Conservation (phyloP, 805 yeast genomes). For the Kodamaea fukazawae region DNA sequence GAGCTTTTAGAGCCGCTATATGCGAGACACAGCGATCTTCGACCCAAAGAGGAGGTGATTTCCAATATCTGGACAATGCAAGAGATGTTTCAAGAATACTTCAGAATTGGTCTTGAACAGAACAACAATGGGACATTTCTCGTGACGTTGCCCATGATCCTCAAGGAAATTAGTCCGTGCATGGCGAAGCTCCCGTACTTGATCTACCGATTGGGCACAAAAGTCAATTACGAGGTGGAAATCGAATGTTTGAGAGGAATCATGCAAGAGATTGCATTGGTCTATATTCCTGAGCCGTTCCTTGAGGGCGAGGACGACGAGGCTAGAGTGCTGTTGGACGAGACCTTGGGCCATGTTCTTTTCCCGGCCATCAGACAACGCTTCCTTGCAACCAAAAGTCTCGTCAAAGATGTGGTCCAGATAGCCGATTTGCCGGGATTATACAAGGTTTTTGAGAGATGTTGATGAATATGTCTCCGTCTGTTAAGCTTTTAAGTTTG, state of each 20-base stretch:
- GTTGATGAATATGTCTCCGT: too few relatives aligned
- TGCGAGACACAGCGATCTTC: slow-evolving; percentile 13
- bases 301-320: slow-evolving; percentile 1
- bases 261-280: slow-evolving; percentile 62
- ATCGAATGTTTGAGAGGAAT: slow-evolving; percentile 64
- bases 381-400: slow-evolving; percentile 58
- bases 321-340: slow-evolving; percentile 21
- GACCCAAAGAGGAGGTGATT: slow-evolving; percentile 16
- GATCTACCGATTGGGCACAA: slow-evolving; percentile 54
- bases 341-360: slow-evolving; percentile 51
- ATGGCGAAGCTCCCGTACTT: slow-evolving; percentile 64
- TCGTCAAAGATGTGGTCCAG: slow-evolving; percentile 63
- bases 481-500: too few relatives aligned
- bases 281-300: slow-evolving; percentile 65
- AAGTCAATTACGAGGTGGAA: slow-evolving; percentile 68
- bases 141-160: slow-evolving; percentile 60
- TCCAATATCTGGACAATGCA: slow-evolving; percentile 44
- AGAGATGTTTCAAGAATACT: slow-evolving; percentile 83
- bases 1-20: slow-evolving; percentile 40
- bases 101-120: slow-evolving; percentile 48
- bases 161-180: slow-evolving; percentile 63
- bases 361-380: slow-evolving; percentile 65
- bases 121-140: slow-evolving; percentile 35
- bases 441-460: slow-evolving; percentile 89
- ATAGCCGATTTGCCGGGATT: slow-evolving; percentile 90